Conservation (phyloP, 768 basidiomycete species). For the Asterophora lycoperdoides region DNA sequence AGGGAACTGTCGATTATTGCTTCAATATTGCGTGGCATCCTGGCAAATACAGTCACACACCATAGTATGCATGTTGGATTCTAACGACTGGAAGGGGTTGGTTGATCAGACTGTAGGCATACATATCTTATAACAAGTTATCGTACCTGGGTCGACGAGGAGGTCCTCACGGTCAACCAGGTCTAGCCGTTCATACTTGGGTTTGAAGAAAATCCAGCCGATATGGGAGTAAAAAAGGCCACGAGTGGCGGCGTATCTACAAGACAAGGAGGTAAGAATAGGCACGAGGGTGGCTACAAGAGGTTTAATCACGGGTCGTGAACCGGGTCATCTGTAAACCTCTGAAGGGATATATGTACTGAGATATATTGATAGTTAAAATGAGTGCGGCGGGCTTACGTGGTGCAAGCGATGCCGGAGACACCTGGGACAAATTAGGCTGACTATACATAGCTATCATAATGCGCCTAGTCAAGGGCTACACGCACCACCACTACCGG, state of each 20-base stretch:
- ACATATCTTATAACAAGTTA: neutral
- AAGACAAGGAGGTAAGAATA: neutral
- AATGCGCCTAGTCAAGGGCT: neutral
- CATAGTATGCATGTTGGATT: conserved; percentile 67
- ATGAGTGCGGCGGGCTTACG: conserved; percentile 32
- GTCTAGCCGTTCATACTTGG: conserved; percentile 56
- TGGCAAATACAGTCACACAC: conserved; percentile 28
- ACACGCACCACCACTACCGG: conserved; percentile 48
- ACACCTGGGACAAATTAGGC: conserved; percentile 39
- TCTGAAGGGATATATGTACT: conserved; percentile 29
- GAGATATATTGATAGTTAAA: neutral
- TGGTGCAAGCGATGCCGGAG: conserved; percentile 74
- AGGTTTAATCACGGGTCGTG: conserved; percentile 57
- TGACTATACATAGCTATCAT: no score
- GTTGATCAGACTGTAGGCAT: neutral
- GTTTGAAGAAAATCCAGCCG: conserved; percentile 85
- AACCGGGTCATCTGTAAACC: conserved; percentile 65
- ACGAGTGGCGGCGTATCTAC: conserved; percentile 66
- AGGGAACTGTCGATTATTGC: conserved; percentile 37
- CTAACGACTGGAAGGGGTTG: conserved; percentile 34
- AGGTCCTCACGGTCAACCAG: conserved; percentile 67
- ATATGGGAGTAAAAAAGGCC: conserved; percentile 76
- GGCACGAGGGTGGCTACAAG: neutral
- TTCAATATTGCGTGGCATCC: no score
- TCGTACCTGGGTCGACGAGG: conserved; percentile 60